Evolutionary conservation across 1,139 yeast species (phyloP).

Genomic region (Saccharomyces hybrid): DNA sequence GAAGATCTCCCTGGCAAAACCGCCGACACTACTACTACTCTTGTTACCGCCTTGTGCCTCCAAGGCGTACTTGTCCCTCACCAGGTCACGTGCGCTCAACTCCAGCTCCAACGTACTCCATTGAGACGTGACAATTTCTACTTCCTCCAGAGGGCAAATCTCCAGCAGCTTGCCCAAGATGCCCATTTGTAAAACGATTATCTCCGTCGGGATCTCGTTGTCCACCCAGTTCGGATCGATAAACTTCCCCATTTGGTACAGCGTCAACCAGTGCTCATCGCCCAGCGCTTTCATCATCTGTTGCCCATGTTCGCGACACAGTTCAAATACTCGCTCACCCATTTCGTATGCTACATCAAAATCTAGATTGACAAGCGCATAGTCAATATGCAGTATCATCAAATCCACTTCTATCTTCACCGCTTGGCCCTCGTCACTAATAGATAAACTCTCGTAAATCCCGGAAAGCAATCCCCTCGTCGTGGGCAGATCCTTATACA

Average conservation of each 20-base stretch:
- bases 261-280: constrained; percentile 42
- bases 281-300: background rate
- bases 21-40: background rate
- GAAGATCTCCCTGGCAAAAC: background rate
- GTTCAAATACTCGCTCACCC: background rate
- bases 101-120: constrained; percentile 38
- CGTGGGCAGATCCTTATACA: constrained; percentile 43
- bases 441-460: constrained; percentile 33
- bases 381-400: constrained; percentile 48
- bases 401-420: constrained; percentile 28
- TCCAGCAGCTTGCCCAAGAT: constrained; percentile 42
- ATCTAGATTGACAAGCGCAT: constrained; percentile 47
- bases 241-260: constrained; percentile 48
- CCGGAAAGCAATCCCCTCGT: constrained; percentile 39
- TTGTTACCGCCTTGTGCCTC: constrained; percentile 1
- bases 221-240: constrained; percentile 41
- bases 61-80: constrained; percentile 22
- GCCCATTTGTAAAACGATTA: constrained; percentile 39
- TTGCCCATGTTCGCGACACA: background rate
- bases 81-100: constrained; percentile 25
- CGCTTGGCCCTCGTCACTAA: constrained; percentile 1
- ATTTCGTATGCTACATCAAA: constrained; percentile 42
- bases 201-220: constrained; percentile 31
- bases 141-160: constrained; percentile 36
- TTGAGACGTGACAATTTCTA: constrained; percentile 35